Evolutionary conservation across 2,329 filamentous ascomycete genomes (phyloP).

Genomic region (Cladophialophora chaetospira): DNA sequence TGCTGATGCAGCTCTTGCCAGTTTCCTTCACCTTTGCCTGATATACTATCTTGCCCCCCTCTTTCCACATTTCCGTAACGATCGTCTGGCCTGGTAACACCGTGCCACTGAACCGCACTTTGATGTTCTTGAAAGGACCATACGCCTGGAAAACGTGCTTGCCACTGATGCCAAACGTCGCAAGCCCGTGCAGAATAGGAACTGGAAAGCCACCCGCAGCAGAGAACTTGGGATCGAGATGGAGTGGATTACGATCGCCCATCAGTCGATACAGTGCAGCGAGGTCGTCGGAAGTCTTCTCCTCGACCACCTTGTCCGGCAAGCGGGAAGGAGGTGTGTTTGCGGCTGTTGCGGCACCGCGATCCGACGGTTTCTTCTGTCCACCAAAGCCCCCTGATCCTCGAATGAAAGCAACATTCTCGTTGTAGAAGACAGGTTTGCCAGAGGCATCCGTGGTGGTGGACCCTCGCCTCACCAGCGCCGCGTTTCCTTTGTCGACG

Average conservation of each 20-base stretch:
- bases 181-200: slow-evolving; percentile 93
- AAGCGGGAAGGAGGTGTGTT: slow-evolving; percentile 76
- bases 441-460: slow-evolving; percentile 82
- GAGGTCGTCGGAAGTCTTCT: slow-evolving; percentile 85
- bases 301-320: slow-evolving; percentile 83
- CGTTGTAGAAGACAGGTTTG: slow-evolving; percentile 95
- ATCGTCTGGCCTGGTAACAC: slow-evolving; percentile 76
- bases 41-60: slow-evolving; percentile 76
- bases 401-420: slow-evolving; percentile 87
- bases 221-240: slow-evolving; percentile 92
- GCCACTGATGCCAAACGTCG: slow-evolving; percentile 86
- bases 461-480: slow-evolving; percentile 77
- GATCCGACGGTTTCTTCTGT: slow-evolving; percentile 72
- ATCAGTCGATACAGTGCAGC: slow-evolving; percentile 90
- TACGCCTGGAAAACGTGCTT: slow-evolving; percentile 87
- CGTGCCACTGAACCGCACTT: slow-evolving; percentile 84
- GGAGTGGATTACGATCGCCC: slow-evolving; percentile 93
- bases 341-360: slow-evolving; percentile 75
- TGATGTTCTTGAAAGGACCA: slow-evolving; percentile 84
- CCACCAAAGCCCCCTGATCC: slow-evolving; percentile 90
- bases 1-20: slow-evolving; percentile 81
- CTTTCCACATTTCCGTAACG: slow-evolving; percentile 92
- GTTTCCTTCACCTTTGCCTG: slow-evolving; percentile 90
- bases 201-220: slow-evolving; percentile 92
- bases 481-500: slow-evolving; percentile 90